These are phyloP conservation scores for Przewalskia tangutica DNA, from an alignment of 257 asterid species.

Conservation along the genomic window DNA sequence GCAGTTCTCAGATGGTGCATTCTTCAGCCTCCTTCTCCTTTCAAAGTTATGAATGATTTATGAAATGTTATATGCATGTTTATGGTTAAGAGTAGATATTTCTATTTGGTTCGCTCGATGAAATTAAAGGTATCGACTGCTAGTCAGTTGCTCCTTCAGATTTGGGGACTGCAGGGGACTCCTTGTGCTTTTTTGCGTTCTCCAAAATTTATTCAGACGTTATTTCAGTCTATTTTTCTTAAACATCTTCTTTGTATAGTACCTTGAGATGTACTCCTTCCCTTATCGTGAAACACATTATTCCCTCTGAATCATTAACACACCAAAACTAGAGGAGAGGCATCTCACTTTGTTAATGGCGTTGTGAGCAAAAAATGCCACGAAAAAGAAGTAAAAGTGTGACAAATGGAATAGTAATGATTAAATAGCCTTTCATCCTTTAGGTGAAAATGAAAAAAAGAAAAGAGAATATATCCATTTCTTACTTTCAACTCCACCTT, in stretches of 20 bases:
- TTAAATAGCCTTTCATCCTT: neutral
- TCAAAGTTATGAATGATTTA: no score
- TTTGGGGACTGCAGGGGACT: no score
- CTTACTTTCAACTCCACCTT: conserved; percentile 6
- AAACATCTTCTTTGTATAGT: neutral
- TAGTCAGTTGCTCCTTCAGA: no score
- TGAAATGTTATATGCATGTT: no score
- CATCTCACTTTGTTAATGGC: neutral
- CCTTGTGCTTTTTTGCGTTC: no score
- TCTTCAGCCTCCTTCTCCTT: no score
- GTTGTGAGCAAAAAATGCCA: neutral
- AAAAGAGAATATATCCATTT: conserved; percentile 1
- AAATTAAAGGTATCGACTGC: no score
- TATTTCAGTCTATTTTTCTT: no score
- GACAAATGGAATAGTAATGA: neutral
- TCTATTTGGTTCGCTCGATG: no score
- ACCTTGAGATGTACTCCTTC: neutral
- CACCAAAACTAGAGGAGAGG: neutral
- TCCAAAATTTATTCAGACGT: no score
- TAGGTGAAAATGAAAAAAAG: neutral
- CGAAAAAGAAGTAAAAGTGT: neutral
- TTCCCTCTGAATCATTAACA: neutral
- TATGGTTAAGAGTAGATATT: no score
- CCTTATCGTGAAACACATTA: neutral
- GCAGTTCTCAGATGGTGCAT: no score